Evolutionary conservation across 768 basidiomycete genomes (phyloP).

Genomic region (Rhizopogon salebrosus): DNA sequence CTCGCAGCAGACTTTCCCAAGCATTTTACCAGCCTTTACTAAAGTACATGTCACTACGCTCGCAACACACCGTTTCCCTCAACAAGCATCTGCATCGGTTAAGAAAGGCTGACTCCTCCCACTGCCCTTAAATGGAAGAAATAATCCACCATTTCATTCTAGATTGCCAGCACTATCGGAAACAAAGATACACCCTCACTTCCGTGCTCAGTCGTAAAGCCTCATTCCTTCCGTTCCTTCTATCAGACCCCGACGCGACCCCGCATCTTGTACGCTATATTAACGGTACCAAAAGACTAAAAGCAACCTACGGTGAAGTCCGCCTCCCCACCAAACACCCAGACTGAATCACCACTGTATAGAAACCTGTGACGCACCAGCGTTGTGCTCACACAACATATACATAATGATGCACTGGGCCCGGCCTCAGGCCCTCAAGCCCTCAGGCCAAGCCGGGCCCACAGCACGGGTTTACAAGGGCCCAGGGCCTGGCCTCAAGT

Average conservation of each 20-base stretch:
- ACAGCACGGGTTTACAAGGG: too few species aligned
- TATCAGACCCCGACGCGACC: not conserved
- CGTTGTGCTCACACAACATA: not conserved
- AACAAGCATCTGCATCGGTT: constrained; percentile 27
- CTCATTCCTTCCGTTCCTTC: constrained; percentile 1
- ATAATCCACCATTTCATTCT: constrained; percentile 26
- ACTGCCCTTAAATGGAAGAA: constrained; percentile 26
- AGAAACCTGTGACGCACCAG: not conserved
- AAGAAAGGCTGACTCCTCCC: constrained; percentile 13
- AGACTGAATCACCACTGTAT: not conserved
- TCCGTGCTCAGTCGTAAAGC: not conserved
- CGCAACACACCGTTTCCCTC: constrained; percentile 26
- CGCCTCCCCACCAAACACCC: not conserved
- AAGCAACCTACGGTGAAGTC: not conserved
- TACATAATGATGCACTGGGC: too few species aligned
- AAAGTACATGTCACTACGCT: constrained; percentile 25
- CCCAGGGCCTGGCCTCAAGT: too few species aligned
- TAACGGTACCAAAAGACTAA: constrained; percentile 2
- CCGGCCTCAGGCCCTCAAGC: too few species aligned
- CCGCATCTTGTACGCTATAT: not conserved
- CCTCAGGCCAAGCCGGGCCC: too few species aligned
- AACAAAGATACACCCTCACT: not conserved
- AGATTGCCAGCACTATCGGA: constrained; percentile 19
- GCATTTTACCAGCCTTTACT: constrained; percentile 17
- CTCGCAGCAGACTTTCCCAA: constrained; percentile 3